Evolutionary conservation across 805 yeast species (phyloP).

Genomic region (Kuraishia floccosa): DNA sequence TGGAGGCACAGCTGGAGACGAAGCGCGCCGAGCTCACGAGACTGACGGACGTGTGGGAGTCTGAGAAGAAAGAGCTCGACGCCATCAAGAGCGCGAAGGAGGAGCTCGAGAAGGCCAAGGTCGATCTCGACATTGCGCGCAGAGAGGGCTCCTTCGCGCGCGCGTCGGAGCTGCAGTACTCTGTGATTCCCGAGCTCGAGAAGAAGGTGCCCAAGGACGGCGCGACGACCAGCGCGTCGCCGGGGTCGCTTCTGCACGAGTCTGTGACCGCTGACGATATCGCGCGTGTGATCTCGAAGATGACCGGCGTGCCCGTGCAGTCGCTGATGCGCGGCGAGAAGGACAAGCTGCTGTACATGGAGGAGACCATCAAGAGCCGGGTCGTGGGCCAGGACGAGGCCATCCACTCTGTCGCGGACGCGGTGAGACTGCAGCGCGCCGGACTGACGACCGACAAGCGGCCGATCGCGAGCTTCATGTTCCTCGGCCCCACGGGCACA

Average conservation of each 20-base stretch:
- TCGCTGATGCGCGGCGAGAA: conserved; percentile 90
- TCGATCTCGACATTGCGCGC: conserved; percentile 72
- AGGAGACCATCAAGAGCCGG: conserved; percentile 56
- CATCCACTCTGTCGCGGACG: conserved; percentile 78
- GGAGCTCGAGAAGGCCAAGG: conserved; percentile 73
- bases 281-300: conserved; percentile 80
- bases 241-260: conserved; percentile 56
- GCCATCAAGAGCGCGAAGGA: conserved; percentile 69
- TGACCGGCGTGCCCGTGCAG: conserved; percentile 93
- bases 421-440: conserved; percentile 93
- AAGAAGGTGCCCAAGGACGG: conserved; percentile 39
- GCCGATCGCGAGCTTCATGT: conserved; percentile 94
- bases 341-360: conserved; percentile 85
- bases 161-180: conserved; percentile 85
- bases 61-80: conserved; percentile 69
- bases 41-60: conserved; percentile 78
- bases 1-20: conserved; percentile 53
- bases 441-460: conserved; percentile 90
- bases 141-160: conserved; percentile 77
- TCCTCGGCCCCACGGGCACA: conserved; percentile 97
- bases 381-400: conserved; percentile 97
- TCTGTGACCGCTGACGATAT: conserved; percentile 92
- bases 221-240: conserved; percentile 18
- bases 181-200: conserved; percentile 76
- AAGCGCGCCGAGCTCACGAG: conserved; percentile 59